phyloP scores from a whole-genome alignment of 306 rosid species.

The Cucumis melo region DNA sequence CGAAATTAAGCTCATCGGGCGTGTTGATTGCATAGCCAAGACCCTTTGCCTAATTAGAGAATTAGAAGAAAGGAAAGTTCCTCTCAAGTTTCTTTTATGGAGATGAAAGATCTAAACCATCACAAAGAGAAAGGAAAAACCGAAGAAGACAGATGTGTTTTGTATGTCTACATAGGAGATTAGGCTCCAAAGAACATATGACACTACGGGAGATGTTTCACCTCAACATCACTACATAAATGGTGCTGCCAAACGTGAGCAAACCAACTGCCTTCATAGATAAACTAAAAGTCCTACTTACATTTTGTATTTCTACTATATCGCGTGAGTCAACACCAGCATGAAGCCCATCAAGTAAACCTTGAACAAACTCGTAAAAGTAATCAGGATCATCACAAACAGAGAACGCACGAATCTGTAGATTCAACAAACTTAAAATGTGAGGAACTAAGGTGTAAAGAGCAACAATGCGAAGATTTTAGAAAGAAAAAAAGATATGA shows the following conservation, averaged over 20 bases:
- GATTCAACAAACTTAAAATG: conserved; percentile 12
- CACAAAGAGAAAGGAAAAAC: neutral
- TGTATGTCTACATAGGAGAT: neutral
- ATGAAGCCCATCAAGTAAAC: conserved; percentile 67
- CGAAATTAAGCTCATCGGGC: conserved; percentile 65
- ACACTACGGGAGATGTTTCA: neutral
- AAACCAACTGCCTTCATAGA: neutral
- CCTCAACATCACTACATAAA: neutral
- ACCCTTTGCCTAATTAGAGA: conserved; percentile 65
- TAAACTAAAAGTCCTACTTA: conserved; percentile 24
- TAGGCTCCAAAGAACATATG: neutral
- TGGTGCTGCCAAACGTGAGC: neutral
- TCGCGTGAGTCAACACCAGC: conserved; percentile 62
- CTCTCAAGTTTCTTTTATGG: neutral
- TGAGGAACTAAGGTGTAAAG: neutral
- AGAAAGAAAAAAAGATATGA: conserved; percentile 4
- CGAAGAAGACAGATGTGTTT: neutral
- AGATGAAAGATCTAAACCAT: neutral
- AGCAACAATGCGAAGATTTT: conserved; percentile 4
- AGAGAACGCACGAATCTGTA: conserved; percentile 70
- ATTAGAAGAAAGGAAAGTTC: neutral
- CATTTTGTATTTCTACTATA: conserved; percentile 54
- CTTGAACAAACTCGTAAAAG: conserved; percentile 69
- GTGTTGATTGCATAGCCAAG: conserved; percentile 85
- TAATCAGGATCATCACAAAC: conserved; percentile 87